Evolutionary conservation across 805 yeast genomes (phyloP), one percentile per base, ranked within the genome.

Genomic region (Zygosaccharomyces siamensis): DNA sequence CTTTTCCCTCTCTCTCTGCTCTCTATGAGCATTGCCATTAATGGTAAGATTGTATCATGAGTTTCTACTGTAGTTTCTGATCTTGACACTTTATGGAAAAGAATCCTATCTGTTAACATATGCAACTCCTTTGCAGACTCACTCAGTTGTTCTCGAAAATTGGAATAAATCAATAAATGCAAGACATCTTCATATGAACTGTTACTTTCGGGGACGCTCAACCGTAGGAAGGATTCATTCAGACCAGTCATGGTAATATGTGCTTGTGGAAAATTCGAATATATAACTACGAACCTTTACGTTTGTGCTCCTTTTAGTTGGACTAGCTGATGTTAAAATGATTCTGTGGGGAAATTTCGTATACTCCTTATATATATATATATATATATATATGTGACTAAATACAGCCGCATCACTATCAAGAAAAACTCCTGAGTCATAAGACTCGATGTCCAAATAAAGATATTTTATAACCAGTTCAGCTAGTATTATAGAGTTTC

Each of bases 1-100:
- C 61, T 50, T 43, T 51, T 59, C 2, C 61, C 61, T 20, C 49
- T 40, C 36, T 59, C 58, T n/a, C 59, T 46, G 26, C 52, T 54
- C 23, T 47, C 50, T 47, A 57, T 42, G 12, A 58, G 35, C 10
- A 43, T 33, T 1, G 46, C 56, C 55, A 59, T 48, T 20, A 55
- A 37, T 4, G 48, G 39, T 11, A 60, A 59, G 21, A 59, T 20
- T 21, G 27, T 41, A 11, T 33, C 42, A 14, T 43, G 12, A 5
- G 33, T 23, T 21, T 31, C 48, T 10, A 27, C 8, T 4, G 38
- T 7, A 2, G 53, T 43, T 16, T 12, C 18, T 18, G 47, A 35
- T 12, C 21, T 47, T 2, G 47, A 42, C 7, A 35, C 45, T 21
- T 39, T 47, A 21, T 39, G 48, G 16, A 27, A 28, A 30, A 23